These are phyloP conservation scores for Dothideomycetidae sp. DNA, from an alignment of 2,329 filamentous ascomycete species.

Conservation along the genomic window DNA sequence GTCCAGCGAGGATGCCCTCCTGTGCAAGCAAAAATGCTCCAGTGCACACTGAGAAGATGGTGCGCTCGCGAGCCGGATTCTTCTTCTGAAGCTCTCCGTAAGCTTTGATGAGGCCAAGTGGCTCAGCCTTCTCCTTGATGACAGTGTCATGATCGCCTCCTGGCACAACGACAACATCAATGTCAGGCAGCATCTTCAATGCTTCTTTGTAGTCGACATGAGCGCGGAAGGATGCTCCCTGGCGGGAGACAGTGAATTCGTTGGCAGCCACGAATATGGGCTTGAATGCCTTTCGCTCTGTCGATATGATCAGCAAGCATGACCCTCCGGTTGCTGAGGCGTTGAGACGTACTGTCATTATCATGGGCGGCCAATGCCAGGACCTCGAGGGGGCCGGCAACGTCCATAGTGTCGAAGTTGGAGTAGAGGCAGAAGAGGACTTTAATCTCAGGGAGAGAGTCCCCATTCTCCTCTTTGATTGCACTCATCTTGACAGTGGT, in stretches of 20 bases:
- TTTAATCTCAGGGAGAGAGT: constrained; percentile 33
- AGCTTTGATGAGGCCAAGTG: constrained; percentile 56
- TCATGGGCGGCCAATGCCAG: constrained; percentile 41
- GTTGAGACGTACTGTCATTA: constrained; percentile 34
- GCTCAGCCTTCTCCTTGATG: constrained; percentile 52
- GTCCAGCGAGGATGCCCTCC: constrained; percentile 61
- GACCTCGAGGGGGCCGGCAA: constrained; percentile 44
- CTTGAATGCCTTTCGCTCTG: constrained; percentile 41
- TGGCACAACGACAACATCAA: constrained; percentile 65
- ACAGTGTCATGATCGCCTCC: constrained; percentile 53
- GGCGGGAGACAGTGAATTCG: constrained; percentile 36
- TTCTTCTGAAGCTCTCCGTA: constrained; percentile 69
- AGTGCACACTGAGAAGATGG: constrained; percentile 65
- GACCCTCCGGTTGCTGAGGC: constrained; percentile 7
- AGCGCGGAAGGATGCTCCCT: constrained; percentile 57
- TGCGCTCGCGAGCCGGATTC: constrained; percentile 66
- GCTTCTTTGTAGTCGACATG: constrained; percentile 70
- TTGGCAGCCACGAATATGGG: constrained; percentile 35
- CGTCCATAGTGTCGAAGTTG: constrained; percentile 43
- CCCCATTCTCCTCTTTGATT: constrained; percentile 29
- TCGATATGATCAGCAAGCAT: constrained; percentile 4
- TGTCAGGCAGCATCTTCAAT: constrained; percentile 56
- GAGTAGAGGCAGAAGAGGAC: constrained; percentile 45
- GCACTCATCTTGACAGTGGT: constrained; percentile 34
- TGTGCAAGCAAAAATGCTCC: constrained; percentile 65